These are phyloP conservation scores for Xylaria castorea DNA, from an alignment of 495 filamentous ascomycete species.

Conservation along the genomic window DNA sequence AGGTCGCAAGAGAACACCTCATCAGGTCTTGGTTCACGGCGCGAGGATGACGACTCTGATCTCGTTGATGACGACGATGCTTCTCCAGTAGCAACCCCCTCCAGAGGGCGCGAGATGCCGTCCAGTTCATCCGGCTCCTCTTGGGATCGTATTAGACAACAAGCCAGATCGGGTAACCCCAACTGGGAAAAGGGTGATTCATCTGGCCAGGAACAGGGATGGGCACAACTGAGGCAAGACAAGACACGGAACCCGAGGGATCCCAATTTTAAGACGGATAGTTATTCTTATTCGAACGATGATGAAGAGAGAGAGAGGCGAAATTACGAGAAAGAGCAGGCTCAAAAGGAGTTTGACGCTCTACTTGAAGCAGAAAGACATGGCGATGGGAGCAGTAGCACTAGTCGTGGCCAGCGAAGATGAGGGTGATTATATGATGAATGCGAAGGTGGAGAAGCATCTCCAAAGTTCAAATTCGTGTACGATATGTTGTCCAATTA, in stretches of 20 bases:
- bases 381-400: constrained; percentile 20
- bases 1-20: neutral
- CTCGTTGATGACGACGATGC: constrained; percentile 48
- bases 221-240: constrained; percentile 37
- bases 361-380: constrained; percentile 42
- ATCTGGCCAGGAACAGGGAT: constrained; percentile 38
- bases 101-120: constrained; percentile 27
- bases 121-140: constrained; percentile 35
- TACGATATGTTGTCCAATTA: constrained; percentile 7
- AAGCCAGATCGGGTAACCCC: constrained; percentile 34
- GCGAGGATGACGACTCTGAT: constrained; percentile 39
- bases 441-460: neutral
- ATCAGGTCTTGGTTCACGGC: neutral
- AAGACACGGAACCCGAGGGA: constrained; percentile 29
- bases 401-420: constrained; percentile 11
- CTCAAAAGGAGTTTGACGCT: constrained; percentile 56
- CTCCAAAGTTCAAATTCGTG: neutral
- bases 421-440: neutral
- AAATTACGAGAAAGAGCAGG: constrained; percentile 48
- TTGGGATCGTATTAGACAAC: constrained; percentile 50
- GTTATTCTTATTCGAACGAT: constrained; percentile 42
- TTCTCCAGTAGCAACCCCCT: constrained; percentile 45
- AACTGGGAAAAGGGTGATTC: constrained; percentile 37
- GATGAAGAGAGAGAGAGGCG: constrained; percentile 44
- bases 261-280: constrained; percentile 32